Evolutionary conservation across 208 protist species (phyloP).

Genomic region (Zelonia costaricensis): DNA sequence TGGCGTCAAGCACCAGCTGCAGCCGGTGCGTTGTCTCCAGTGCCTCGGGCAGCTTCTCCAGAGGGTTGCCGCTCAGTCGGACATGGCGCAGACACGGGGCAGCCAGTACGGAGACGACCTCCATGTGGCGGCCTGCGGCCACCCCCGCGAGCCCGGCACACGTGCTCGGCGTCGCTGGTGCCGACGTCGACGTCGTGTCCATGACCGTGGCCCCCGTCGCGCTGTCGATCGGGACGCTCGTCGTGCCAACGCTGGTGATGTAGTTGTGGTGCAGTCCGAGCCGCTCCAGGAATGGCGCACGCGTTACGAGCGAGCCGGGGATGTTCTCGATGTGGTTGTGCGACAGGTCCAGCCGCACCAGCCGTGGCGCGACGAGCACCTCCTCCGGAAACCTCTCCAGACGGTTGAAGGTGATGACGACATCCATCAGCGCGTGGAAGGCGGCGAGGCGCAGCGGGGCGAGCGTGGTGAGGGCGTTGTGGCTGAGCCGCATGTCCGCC

Average conservation of each 20-base stretch:
- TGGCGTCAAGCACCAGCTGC: conserved; percentile 74
- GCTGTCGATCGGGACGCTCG: neutral
- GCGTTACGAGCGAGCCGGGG: conserved; percentile 25
- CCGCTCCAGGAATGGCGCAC: conserved; percentile 49
- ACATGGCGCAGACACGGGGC: conserved; percentile 62
- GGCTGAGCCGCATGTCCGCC: conserved; percentile 32
- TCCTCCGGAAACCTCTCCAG: conserved; percentile 61
- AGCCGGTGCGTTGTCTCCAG: conserved; percentile 49
- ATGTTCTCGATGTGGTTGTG: conserved; percentile 67
- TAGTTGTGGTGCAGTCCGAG: conserved; percentile 71
- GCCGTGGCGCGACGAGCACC: conserved; percentile 51
- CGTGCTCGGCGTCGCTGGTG: neutral
- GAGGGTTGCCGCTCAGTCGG: conserved; percentile 67
- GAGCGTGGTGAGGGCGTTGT: conserved; percentile 46
- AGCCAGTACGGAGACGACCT: conserved; percentile 53
- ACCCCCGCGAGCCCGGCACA: neutral
- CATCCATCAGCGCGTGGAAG: conserved; percentile 53
- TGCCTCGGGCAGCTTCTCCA: conserved; percentile 49
- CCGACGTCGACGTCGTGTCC: neutral
- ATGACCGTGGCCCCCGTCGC: too few species aligned
- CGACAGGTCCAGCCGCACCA: conserved; percentile 72
- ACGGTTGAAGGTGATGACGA: conserved; percentile 59
- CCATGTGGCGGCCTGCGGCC: neutral
- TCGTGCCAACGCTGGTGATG: conserved; percentile 49
- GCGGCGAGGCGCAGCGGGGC: conserved; percentile 28